Evolutionary conservation across 495 filamentous ascomycete genomes (phyloP).

Genomic region (Lophiotrema nucula): DNA sequence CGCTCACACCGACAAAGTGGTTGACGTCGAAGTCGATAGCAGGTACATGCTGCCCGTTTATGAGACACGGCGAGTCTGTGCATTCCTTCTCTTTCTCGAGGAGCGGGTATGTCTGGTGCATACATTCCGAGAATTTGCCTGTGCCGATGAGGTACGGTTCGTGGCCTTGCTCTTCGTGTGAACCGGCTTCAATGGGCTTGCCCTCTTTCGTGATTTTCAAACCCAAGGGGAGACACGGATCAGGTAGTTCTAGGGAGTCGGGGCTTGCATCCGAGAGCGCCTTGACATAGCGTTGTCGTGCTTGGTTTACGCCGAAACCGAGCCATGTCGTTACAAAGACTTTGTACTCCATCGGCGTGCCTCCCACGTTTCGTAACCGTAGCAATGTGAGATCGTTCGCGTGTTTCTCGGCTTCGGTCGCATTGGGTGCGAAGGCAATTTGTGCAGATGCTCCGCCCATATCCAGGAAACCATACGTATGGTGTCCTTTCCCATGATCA

Average conservation of each 20-base stretch:
- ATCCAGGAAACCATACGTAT: constrained; percentile 96
- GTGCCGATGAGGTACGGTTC: constrained; percentile 68
- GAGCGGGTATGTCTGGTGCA: constrained; percentile 76
- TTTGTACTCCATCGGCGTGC: constrained; percentile 70
- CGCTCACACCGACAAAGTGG: constrained; percentile 95
- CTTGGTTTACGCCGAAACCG: constrained; percentile 91
- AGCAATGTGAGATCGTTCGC: constrained; percentile 84
- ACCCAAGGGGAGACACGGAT: constrained; percentile 86
- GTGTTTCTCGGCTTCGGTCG: constrained; percentile 86
- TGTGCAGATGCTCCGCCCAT: constrained; percentile 98
- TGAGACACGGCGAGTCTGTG: constrained; percentile 75
- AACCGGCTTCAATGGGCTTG: constrained; percentile 41
- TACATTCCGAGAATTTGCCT: constrained; percentile 81
- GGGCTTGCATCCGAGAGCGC: constrained; percentile 60
- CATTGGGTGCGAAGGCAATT: constrained; percentile 95
- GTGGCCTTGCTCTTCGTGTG: constrained; percentile 40
- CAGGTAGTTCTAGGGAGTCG: constrained; percentile 66
- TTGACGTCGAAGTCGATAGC: constrained; percentile 98
- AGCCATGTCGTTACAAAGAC: constrained; percentile 97
- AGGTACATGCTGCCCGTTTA: constrained; percentile 86
- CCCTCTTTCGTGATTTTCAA: constrained; percentile 60
- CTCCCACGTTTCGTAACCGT: constrained; percentile 77
- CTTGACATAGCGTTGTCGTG: constrained; percentile 76
- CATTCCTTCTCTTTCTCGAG: constrained; percentile 89
- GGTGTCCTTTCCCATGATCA: constrained; percentile 78